phyloP scores from a whole-genome alignment of 345 rosid species.

The Salix koriyanagi region DNA sequence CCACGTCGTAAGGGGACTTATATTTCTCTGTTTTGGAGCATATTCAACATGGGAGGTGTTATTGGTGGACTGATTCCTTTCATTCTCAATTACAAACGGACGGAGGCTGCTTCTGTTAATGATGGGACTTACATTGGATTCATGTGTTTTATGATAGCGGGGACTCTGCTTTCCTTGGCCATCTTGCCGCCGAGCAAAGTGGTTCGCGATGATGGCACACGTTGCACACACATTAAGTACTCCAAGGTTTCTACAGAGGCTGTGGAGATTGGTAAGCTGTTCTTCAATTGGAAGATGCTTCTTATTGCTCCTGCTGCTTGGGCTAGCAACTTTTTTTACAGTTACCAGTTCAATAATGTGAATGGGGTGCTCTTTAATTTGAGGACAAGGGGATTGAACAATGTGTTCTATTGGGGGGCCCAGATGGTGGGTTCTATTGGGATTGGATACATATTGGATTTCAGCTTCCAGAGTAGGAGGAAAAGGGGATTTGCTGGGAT shows the following conservation, averaged over 20 bases:
- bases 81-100: constrained; percentile 38
- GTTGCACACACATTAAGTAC: constrained; percentile 43
- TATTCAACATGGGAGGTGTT: constrained; percentile 69
- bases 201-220: constrained; percentile 46
- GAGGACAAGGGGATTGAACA: constrained; percentile 83
- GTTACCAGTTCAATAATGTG: constrained; percentile 77
- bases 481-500: constrained; percentile 71
- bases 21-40: constrained; percentile 63
- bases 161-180: constrained; percentile 41
- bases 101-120: constrained; percentile 37
- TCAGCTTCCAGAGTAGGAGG: constrained; percentile 67
- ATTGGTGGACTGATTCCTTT: constrained; percentile 67
- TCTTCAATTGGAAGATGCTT: constrained; percentile 65
- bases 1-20: constrained; percentile 71
- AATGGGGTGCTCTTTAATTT: constrained; percentile 59
- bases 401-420: constrained; percentile 90
- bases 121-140: constrained; percentile 59
- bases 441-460: constrained; percentile 72
- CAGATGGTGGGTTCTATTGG: constrained; percentile 75
- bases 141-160: constrained; percentile 76
- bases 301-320: constrained; percentile 76
- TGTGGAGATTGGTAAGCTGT: constrained; percentile 46
- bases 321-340: constrained; percentile 88
- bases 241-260: constrained; percentile 37
- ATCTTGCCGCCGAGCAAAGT: constrained; percentile 46